Evolutionary conservation across 73 alveolate species (phyloP).

Genomic region (Paraurostyla sp.): DNA sequence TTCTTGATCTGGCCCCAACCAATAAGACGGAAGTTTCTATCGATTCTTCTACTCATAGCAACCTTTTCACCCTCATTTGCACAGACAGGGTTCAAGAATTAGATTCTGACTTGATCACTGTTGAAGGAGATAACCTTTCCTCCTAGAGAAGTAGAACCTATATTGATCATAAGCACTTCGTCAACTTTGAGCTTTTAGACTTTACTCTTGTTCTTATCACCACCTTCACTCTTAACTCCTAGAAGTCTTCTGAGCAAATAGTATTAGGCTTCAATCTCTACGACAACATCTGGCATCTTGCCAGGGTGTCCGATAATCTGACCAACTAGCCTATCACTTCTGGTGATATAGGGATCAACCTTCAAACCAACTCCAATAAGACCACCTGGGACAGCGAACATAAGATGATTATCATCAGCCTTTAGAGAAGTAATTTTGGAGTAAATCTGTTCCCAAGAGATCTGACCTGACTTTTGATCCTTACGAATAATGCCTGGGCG

Average conservation of each 20-base stretch:
- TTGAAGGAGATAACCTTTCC: constrained; percentile 80
- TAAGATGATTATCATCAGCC: constrained; percentile 98
- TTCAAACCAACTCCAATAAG: constrained; percentile 99
- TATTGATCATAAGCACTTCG: constrained; percentile 91
- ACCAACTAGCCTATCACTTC: constrained; percentile 96
- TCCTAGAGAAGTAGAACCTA: constrained; percentile 92
- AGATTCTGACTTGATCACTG: constrained; percentile 70
- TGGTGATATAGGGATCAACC: constrained; percentile 98
- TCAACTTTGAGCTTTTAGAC: constrained; percentile 79
- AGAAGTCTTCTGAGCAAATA: constrained; percentile 95
- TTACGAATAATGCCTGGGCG: constrained; percentile 98
- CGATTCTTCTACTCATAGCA: constrained; percentile 92
- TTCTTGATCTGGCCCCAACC: constrained; percentile 98
- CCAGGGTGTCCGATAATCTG: constrained; percentile 99
- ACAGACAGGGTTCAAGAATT: constrained; percentile 82
- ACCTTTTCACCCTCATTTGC: constrained; percentile 94
- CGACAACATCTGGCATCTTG: constrained; percentile 95
- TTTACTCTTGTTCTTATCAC: constrained; percentile 70
- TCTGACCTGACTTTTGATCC: constrained; percentile 80
- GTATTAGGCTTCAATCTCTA: constrained; percentile 85
- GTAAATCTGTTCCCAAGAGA: constrained; percentile 33
- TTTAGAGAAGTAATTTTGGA: constrained; percentile 84
- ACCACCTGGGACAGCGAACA: constrained; percentile 99
- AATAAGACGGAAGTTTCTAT: constrained; percentile 95
- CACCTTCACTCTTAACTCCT: constrained; percentile 95